Evolutionary conservation across 768 basidiomycete genomes (phyloP), one percentile per base, ranked within the genome.

Genomic region (Lactifluus echinatus): DNA sequence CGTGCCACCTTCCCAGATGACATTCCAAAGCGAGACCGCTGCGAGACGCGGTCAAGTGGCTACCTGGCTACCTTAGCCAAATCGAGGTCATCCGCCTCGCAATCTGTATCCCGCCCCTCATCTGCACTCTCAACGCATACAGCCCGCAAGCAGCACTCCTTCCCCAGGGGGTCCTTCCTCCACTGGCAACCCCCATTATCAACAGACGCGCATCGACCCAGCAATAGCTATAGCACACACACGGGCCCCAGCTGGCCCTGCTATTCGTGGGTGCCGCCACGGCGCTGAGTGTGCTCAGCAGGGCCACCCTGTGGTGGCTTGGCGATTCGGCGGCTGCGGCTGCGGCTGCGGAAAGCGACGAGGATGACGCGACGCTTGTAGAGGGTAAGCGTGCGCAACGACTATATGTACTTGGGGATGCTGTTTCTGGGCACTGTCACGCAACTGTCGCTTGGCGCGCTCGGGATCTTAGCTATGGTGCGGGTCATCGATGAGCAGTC

Each of bases 391-490:
- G 43, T 8, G 21, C 31, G 34, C 48, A 36, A 19, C 42, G 52
- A 6, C 36, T 36, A n/a, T n/a, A n/a, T n/a, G 17, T 39, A 39
- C 37, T 2, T 57, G 36, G 42, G 21, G 12, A 11, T 42, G 36
- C 50, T 53, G 11, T 39, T 36, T 29, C 28, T 53, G 2, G 60
- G 60, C 7, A 40, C 28, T 12, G 60, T 34, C 11, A 59, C 57
- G 10, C 49, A 57, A 4, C 21, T 62, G 15, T 29, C 59, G 6
- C 37, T 62, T 4, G 52, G 52, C 34, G 60, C 12, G 7, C 60
- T 62, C 3, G 60, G 60, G n/a, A 62, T 53, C 14, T 47, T 49
- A 4, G 60, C 60, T 3, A 60, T 62, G 57, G 60, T 37, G n/a
- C 24, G 28, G 2, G 52, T 62, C 21, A 24, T 59, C 8, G 8